Percentiles rank a stretch among this genome's conserved stretches.
phyloP scores from a whole-genome alignment of 2,329 filamentous ascomycete genomes.

The Akanthomyces muscarius region DNA sequence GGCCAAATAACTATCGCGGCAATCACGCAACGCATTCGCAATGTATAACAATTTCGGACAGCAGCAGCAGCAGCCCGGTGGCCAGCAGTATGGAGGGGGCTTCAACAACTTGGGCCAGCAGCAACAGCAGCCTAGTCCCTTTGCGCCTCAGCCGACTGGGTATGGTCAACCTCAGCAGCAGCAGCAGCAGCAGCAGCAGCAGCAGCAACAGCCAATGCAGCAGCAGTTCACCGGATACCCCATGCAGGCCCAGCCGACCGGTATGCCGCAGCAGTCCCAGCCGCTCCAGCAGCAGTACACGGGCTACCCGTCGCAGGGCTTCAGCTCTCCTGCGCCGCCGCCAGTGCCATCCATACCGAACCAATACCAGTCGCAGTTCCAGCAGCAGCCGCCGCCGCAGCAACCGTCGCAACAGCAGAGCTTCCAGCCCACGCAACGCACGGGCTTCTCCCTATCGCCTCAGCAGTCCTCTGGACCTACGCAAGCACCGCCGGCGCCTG shows the following conservation, averaged over 20 bases:
- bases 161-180: constrained; percentile 45
- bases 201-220: constrained; percentile 46
- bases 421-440: constrained; percentile 40
- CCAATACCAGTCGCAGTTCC: constrained; percentile 57
- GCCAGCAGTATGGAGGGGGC: constrained; percentile 51
- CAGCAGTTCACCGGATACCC: constrained; percentile 60
- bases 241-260: constrained; percentile 42
- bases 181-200: constrained; percentile 44
- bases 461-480: constrained; percentile 48
- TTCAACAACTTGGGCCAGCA: constrained; percentile 39
- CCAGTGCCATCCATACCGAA: constrained; percentile 57
- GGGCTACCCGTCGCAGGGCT: constrained; percentile 25
- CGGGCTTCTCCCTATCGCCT: constrained; percentile 43
- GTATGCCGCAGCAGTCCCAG: constrained; percentile 44
- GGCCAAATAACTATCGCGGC: neutral
- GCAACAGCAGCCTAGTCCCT: constrained; percentile 49
- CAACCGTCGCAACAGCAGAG: constrained; percentile 34
- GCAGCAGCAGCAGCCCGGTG: constrained; percentile 55
- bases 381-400: constrained; percentile 46
- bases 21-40: constrained; percentile 21
- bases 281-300: constrained; percentile 47
- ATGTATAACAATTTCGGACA: constrained; percentile 90
- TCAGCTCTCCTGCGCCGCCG: constrained; percentile 43
- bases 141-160: constrained; percentile 57
- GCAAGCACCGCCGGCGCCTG: constrained; percentile 53